Conservation (phyloP, 1,139 yeast species). For the Scheffersomyces cryptocercus region DNA sequence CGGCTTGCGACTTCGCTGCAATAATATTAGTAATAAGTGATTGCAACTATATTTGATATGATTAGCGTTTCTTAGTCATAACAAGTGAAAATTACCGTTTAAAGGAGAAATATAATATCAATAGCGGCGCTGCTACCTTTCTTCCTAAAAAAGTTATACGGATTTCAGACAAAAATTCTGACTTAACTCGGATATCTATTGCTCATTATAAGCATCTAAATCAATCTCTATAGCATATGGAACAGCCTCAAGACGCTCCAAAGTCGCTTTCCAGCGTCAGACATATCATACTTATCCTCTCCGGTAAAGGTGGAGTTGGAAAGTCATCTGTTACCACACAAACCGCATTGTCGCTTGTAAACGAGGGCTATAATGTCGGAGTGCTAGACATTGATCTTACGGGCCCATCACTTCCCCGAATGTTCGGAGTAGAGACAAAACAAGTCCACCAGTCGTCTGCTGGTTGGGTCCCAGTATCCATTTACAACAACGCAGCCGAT, state of each 20-base stretch:
- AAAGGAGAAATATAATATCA: too few relatives aligned
- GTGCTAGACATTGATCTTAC: constrained; percentile 93
- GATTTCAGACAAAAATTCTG: too few relatives aligned
- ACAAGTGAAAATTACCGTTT: too few relatives aligned
- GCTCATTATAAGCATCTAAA: neutral
- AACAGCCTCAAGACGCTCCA: constrained; percentile 36
- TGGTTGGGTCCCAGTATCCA: constrained; percentile 90
- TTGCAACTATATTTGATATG: too few relatives aligned
- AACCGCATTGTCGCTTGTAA: constrained; percentile 74
- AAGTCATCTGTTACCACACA: constrained; percentile 95
- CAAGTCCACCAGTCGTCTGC: constrained; percentile 80
- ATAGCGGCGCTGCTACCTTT: too few relatives aligned
- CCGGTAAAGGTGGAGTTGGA: constrained; percentile 72
- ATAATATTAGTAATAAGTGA: too few relatives aligned
- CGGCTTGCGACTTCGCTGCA: too few relatives aligned
- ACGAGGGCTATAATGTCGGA: constrained; percentile 78
- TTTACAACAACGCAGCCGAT: constrained; percentile 19
- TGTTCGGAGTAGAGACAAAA: constrained; percentile 85
- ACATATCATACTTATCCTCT: constrained; percentile 56
- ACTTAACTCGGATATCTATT: neutral
- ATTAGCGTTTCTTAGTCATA: too few relatives aligned
- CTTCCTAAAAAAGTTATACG: too few relatives aligned
- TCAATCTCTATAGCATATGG: constrained; percentile 4
- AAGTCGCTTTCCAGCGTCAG: constrained; percentile 61
- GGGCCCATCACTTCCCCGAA: constrained; percentile 94